Conservation (phyloP, 176 grass and related monocot genomes). For the Cenchrus fungigraminus region DNA sequence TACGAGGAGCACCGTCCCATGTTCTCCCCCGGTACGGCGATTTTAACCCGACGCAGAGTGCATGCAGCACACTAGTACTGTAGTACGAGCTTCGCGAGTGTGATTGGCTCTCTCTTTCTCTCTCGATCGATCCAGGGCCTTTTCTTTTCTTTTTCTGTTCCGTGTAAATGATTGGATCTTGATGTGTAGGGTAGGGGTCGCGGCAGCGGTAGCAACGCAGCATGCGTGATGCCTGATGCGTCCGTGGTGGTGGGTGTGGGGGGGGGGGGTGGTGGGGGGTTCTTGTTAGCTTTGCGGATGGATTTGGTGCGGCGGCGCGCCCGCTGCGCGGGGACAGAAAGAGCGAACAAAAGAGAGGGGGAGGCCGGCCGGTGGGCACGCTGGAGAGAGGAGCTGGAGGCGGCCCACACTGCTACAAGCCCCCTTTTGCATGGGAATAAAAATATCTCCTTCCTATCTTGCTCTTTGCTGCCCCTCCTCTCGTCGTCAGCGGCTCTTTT, state of each 20-base stretch:
- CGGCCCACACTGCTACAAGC: background rate
- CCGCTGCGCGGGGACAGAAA: conserved; percentile 22
- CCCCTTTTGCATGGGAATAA: background rate
- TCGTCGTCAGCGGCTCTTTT: background rate
- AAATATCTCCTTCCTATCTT: background rate
- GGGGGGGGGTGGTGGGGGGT: background rate
- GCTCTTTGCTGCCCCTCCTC: background rate
- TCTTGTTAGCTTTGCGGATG: background rate
- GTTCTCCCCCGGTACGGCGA: no score
- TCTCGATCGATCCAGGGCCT: no score
- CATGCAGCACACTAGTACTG: no score
- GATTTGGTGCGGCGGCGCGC: background rate
- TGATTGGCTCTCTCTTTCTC: no score
- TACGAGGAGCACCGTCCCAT: no score
- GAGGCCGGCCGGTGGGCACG: background rate
- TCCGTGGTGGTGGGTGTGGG: background rate
- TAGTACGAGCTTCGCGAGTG: no score
- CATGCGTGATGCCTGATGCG: background rate
- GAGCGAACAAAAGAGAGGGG: conserved; percentile 11
- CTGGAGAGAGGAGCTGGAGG: background rate
- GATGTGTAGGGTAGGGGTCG: background rate
- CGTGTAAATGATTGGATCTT: background rate
- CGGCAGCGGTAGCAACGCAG: background rate
- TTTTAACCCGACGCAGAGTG: no score
- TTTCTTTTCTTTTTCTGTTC: background rate